These are phyloP conservation scores for Talaromyces sp. DNA, from an alignment of 2,329 filamentous ascomycete genomes.

Conservation along the genomic window DNA sequence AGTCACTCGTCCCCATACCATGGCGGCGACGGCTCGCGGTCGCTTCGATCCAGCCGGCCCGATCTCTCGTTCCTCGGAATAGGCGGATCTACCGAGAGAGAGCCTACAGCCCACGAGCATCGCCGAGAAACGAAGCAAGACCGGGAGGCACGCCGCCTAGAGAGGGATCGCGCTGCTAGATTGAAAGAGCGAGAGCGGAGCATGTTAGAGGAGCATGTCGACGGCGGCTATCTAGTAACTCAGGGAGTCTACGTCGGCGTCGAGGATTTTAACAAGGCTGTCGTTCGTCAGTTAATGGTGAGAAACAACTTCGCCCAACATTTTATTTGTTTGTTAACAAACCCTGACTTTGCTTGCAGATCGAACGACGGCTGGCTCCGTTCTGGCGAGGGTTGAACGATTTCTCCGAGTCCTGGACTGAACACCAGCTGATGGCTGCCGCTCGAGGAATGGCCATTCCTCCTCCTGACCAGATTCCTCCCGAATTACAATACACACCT, in stretches of 20 bases:
- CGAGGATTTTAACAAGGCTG: constrained; percentile 87
- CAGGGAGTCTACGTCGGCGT: constrained; percentile 86
- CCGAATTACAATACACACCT: constrained; percentile 57
- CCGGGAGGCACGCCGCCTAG: constrained; percentile 76
- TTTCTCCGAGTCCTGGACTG: constrained; percentile 82
- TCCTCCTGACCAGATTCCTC: constrained; percentile 73
- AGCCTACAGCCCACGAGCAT: constrained; percentile 47
- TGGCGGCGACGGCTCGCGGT: constrained; percentile 38
- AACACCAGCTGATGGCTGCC: constrained; percentile 89
- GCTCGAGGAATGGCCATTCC: constrained; percentile 80
- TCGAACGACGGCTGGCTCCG: constrained; percentile 85
- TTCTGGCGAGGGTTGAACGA: constrained; percentile 95
- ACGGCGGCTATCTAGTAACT: constrained; percentile 91
- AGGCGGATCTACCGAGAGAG: constrained; percentile 42
- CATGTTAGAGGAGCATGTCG: constrained; percentile 84
- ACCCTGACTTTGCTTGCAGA: constrained; percentile 51
- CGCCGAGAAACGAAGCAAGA: constrained; percentile 88
- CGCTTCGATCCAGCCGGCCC: constrained; percentile 49
- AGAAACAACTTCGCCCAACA: constrained; percentile 15
- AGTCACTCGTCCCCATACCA: constrained; percentile 22
- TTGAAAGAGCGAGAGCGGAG: constrained; percentile 84
- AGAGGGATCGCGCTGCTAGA: constrained; percentile 70
- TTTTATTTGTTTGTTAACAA: neutral
- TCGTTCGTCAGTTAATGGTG: constrained; percentile 89
- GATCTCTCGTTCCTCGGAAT: constrained; percentile 58